Conservation (phyloP, 1,284 basidiomycete genomes). For the Athelia sp. region DNA sequence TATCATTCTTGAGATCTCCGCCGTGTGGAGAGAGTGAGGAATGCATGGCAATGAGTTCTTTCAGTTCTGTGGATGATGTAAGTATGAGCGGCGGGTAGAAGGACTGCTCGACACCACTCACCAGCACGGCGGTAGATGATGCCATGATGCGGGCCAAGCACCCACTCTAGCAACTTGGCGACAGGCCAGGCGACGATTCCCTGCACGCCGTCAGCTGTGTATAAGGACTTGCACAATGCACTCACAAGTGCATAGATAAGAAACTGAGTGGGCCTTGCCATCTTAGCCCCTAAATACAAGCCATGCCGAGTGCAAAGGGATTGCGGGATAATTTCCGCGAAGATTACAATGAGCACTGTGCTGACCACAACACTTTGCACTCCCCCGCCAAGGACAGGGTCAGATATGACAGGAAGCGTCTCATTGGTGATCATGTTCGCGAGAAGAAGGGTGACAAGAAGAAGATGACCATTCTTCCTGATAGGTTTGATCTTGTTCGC, state of each 20-base stretch:
- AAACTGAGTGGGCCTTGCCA: slow-evolving; percentile 72
- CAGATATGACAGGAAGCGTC: slow-evolving; percentile 86
- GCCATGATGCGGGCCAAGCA: slow-evolving; percentile 60
- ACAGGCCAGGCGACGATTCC: slow-evolving; percentile 80
- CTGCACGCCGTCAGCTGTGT: slow-evolving; percentile 27
- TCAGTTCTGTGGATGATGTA: slow-evolving; percentile 36
- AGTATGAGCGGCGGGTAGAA: not conserved
- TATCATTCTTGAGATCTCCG: slow-evolving; percentile 69
- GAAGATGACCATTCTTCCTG: slow-evolving; percentile 78
- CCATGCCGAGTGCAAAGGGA: slow-evolving; percentile 91
- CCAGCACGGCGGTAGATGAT: slow-evolving; percentile 53
- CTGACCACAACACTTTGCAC: slow-evolving; percentile 77
- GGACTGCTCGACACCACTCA: not conserved
- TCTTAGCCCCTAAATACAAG: slow-evolving; percentile 86
- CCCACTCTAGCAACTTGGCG: slow-evolving; percentile 63
- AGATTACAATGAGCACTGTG: slow-evolving; percentile 83
- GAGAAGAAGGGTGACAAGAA: slow-evolving; percentile 78
- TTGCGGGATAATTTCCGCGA: slow-evolving; percentile 89
- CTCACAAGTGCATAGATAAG: slow-evolving; percentile 66
- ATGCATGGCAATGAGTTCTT: slow-evolving; percentile 73
- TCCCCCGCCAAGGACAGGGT: slow-evolving; percentile 84
- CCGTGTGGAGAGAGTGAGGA: slow-evolving; percentile 52
- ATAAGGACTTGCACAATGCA: not conserved
- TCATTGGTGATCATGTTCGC: slow-evolving; percentile 92
- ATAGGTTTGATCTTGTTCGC: slow-evolving; percentile 86